Evolutionary conservation across 169 alveolate genomes (phyloP).

Genomic region (Plasmodium blacklocki): DNA sequence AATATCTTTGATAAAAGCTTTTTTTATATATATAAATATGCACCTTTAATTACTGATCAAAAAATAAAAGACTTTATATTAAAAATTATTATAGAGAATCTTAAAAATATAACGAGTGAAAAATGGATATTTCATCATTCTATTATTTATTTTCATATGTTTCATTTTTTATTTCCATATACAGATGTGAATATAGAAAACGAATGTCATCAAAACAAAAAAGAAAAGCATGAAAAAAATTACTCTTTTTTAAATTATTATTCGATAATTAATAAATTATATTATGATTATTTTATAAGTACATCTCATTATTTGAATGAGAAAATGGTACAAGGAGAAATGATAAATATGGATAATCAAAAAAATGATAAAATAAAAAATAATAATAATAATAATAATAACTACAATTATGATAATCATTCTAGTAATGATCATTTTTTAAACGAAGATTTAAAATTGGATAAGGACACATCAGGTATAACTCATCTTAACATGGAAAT

Average conservation of each 20-base stretch:
- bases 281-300: constrained; percentile 51
- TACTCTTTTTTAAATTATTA: constrained; percentile 41
- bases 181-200: neutral
- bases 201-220: neutral
- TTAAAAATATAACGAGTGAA: constrained; percentile 22
- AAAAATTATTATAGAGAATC: constrained; percentile 48
- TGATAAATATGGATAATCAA: neutral
- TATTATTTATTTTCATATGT: constrained; percentile 63
- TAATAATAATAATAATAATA: neutral
- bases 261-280: constrained; percentile 40
- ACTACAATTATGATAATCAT: neutral
- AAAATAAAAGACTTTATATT: constrained; percentile 59
- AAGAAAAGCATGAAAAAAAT: constrained; percentile 13
- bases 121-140: constrained; percentile 56
- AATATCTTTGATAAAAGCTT: constrained; percentile 46
- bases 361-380: neutral
- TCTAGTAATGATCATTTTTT: neutral
- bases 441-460: neutral
- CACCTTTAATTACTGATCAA: constrained; percentile 25
- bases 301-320: neutral
- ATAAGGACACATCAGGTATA: too few relatives aligned
- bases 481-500: neutral
- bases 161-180: constrained; percentile 22
- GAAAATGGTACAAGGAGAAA: neutral
- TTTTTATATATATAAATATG: constrained; percentile 66